Evolutionary conservation across 2,329 filamentous ascomycete species (phyloP).

Genomic region (Trichoderma asperellum): DNA sequence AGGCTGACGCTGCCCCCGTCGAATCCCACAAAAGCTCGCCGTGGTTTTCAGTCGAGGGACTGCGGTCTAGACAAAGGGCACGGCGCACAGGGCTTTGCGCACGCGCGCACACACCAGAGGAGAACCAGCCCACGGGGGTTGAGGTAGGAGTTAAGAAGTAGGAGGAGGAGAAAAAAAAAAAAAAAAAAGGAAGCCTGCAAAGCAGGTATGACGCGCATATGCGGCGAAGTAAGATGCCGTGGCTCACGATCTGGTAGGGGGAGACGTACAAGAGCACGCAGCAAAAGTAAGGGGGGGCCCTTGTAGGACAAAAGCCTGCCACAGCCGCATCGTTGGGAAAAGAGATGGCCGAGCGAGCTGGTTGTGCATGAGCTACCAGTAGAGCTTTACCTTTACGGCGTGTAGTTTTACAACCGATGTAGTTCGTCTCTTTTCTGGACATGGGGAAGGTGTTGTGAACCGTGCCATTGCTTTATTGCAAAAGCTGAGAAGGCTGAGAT

Average conservation of each 20-base stretch:
- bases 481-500: not conserved
- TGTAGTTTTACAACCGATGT: slow-evolving; percentile 3
- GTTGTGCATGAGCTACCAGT: not conserved
- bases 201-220: slow-evolving; percentile 47
- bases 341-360: slow-evolving; percentile 10
- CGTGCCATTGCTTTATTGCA: not conserved
- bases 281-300: slow-evolving; percentile 11
- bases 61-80: slow-evolving; percentile 15
- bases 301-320: slow-evolving; percentile 23
- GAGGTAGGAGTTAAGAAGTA: not conserved
- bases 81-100: slow-evolving; percentile 1
- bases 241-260: slow-evolving; percentile 19
- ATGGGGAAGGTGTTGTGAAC: not conserved
- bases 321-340: slow-evolving; percentile 17
- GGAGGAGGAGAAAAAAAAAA: not conserved
- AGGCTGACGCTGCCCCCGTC: slow-evolving; percentile 22
- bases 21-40: slow-evolving; percentile 17
- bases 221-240: slow-evolving; percentile 25
- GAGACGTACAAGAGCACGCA: slow-evolving; percentile 7
- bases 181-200: slow-evolving; percentile 11
- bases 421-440: not conserved
- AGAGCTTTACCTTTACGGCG: not conserved
- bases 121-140: not conserved
- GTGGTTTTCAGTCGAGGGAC: slow-evolving; percentile 25
- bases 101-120: not conserved